Evolutionary conservation across 2,329 filamentous ascomycete species (phyloP).

Genomic region (Camptophora hylomeconis): DNA sequence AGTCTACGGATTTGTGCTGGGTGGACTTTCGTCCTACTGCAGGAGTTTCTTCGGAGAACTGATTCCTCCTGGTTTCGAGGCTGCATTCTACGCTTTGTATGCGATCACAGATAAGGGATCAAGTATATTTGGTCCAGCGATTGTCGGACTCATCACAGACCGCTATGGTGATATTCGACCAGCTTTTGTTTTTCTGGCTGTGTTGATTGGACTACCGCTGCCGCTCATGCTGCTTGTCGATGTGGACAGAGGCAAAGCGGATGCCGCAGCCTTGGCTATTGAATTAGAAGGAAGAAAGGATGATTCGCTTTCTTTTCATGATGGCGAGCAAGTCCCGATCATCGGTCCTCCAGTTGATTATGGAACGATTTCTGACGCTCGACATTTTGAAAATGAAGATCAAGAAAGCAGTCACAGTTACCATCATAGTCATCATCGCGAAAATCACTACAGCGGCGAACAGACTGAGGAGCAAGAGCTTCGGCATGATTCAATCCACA

Average conservation of each 20-base stretch:
- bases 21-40: slow-evolving; percentile 86
- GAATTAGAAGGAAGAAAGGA: slow-evolving; percentile 25
- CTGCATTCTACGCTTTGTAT: slow-evolving; percentile 91
- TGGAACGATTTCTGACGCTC: no score
- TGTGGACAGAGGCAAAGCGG: slow-evolving; percentile 62
- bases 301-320: neutral
- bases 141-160: slow-evolving; percentile 88
- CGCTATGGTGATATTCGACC: slow-evolving; percentile 65
- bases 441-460: no score
- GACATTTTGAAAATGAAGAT: no score
- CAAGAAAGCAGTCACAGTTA: no score
- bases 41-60: slow-evolving; percentile 84
- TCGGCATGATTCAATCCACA: no score
- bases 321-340: neutral
- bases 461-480: no score
- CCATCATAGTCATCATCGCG: no score
- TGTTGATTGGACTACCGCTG: slow-evolving; percentile 71
- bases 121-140: slow-evolving; percentile 82
- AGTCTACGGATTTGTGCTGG: slow-evolving; percentile 85
- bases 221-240: slow-evolving; percentile 76
- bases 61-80: slow-evolving; percentile 86
- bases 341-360: neutral
- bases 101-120: slow-evolving; percentile 96
- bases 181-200: slow-evolving; percentile 83
- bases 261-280: slow-evolving; percentile 52